Percentiles rank a stretch among this genome's conserved stretches.
These are phyloP conservation scores for Cordyceps javanica DNA, from an alignment of 2,329 filamentous ascomycete genomes.

Conservation along the genomic window DNA sequence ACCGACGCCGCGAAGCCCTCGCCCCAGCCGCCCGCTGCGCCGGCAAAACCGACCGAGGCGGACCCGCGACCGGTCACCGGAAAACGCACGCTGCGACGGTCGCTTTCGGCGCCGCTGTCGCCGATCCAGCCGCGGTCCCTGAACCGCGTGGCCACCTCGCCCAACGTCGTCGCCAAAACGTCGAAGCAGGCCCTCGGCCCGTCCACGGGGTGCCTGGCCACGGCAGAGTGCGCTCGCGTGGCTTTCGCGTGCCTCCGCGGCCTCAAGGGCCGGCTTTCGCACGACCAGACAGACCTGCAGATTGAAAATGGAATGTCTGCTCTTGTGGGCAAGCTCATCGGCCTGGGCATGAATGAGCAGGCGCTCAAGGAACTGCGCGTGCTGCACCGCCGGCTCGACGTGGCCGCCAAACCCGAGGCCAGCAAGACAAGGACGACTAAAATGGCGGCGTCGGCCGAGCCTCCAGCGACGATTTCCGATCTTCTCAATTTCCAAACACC, in stretches of 20 bases:
- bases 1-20: conserved; percentile 55
- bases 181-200: conserved; percentile 19
- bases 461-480: conserved; percentile 40
- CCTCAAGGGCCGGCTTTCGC: conserved; percentile 46
- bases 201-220: conserved; percentile 45
- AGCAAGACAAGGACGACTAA: conserved; percentile 25
- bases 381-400: conserved; percentile 58
- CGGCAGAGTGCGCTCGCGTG: conserved; percentile 62
- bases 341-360: conserved; percentile 58
- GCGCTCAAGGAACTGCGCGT: conserved; percentile 63
- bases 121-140: conserved; percentile 56
- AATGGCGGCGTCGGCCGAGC: conserved; percentile 22
- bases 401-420: conserved; percentile 9
- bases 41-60: conserved; percentile 28
- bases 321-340: conserved; percentile 59
- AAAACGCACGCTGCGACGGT: conserved; percentile 43
- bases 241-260: conserved; percentile 61
- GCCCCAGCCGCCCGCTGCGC: conserved; percentile 23
- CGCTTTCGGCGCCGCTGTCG: conserved; percentile 52
- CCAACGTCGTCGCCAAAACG: conserved; percentile 29
- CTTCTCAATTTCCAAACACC: conserved; percentile 55
- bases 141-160: conserved; percentile 54
- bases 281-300: conserved; percentile 57
- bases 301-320: conserved; percentile 69
- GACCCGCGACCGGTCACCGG: conserved; percentile 28